Conservation (phyloP, 768 basidiomycete genomes). For the Mycena maculata region DNA sequence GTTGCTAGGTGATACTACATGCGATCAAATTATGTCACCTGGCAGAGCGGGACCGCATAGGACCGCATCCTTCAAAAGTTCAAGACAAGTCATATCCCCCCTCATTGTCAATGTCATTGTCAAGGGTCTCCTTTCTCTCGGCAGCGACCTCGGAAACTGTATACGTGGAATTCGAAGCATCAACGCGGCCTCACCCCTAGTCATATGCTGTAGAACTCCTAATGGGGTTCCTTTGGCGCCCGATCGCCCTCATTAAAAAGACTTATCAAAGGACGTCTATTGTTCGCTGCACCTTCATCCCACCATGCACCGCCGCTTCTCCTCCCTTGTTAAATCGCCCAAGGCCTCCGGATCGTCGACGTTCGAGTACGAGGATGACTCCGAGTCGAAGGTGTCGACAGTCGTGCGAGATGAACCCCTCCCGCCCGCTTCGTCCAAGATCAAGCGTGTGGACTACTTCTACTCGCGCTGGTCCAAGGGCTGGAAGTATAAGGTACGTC, state of each 20-base stretch:
- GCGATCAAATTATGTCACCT: no score
- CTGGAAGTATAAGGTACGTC: constrained; percentile 66
- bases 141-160: neutral
- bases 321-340: constrained; percentile 40
- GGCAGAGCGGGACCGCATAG: no score
- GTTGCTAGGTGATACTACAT: no score
- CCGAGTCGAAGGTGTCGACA: constrained; percentile 49
- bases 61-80: no score
- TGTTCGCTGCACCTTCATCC: neutral
- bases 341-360: constrained; percentile 27
- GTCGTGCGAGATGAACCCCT: constrained; percentile 50
- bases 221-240: constrained; percentile 2
- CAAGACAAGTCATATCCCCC: no score
- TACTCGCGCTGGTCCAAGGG: constrained; percentile 66
- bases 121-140: neutral
- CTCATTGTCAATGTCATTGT: no score
- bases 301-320: constrained; percentile 43
- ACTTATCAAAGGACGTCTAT: no score
- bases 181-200: constrained; percentile 21
- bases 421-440: constrained; percentile 61
- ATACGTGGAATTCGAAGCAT: constrained; percentile 6
- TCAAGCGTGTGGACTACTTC: constrained; percentile 71
- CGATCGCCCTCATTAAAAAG: constrained; percentile 2
- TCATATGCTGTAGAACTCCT: constrained; percentile 21
- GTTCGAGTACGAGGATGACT: constrained; percentile 34